phyloP scores from a whole-genome alignment of 768 basidiomycete genomes.

The Agaricus subrufescens region DNA sequence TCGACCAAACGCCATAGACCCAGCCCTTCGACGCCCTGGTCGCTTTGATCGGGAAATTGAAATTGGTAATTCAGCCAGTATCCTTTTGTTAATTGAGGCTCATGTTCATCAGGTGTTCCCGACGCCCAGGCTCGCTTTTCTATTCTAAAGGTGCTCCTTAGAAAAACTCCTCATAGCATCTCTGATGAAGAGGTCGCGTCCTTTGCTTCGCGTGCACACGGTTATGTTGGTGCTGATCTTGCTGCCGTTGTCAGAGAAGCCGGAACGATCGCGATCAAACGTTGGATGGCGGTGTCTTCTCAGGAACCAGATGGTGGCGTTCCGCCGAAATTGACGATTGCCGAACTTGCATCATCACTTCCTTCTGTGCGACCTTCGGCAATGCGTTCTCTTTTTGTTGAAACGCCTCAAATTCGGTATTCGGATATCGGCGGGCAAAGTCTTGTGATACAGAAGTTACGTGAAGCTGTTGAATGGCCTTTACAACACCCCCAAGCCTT shows the following conservation, averaged over 20 bases:
- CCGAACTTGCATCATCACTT: slow-evolving; percentile 69
- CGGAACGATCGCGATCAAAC: slow-evolving; percentile 87
- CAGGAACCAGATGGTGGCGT: slow-evolving; percentile 9
- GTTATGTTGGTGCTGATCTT: slow-evolving; percentile 96
- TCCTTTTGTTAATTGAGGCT: background rate
- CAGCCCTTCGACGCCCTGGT: slow-evolving; percentile 84
- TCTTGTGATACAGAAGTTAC: slow-evolving; percentile 75
- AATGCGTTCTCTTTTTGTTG: slow-evolving; percentile 89
- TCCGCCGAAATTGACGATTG: slow-evolving; percentile 36
- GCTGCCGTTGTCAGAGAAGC: slow-evolving; percentile 90
- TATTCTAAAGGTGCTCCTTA: slow-evolving; percentile 82
- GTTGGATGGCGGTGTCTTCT: slow-evolving; percentile 38
- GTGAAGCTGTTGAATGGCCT: slow-evolving; percentile 95
- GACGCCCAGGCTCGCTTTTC: slow-evolving; percentile 79
- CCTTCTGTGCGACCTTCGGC: slow-evolving; percentile 86
- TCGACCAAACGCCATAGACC: slow-evolving; percentile 92
- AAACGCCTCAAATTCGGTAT: slow-evolving; percentile 78
- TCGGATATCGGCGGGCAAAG: slow-evolving; percentile 88
- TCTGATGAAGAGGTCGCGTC: slow-evolving; percentile 51
- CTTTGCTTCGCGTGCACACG: slow-evolving; percentile 80
- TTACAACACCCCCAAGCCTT: slow-evolving; percentile 84
- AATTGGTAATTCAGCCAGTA: slow-evolving; percentile 54
- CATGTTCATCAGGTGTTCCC: slow-evolving; percentile 65
- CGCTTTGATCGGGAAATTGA: slow-evolving; percentile 95
- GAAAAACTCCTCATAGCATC: slow-evolving; percentile 76